Evolutionary conservation across 441 rosid species (phyloP).

Genomic region (Hura crepitans): DNA sequence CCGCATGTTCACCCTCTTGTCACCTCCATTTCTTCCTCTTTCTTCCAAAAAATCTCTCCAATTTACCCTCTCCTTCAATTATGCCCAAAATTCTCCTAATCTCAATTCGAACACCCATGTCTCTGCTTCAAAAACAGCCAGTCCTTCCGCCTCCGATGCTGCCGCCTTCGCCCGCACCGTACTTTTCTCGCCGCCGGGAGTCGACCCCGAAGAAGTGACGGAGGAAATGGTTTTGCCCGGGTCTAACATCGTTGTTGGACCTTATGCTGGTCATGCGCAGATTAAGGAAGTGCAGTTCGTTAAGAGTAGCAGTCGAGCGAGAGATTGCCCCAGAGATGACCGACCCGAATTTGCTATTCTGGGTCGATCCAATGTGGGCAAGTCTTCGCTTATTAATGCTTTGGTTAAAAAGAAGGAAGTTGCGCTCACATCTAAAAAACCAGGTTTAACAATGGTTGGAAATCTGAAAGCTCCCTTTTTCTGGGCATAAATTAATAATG

Average conservation of each 20-base stretch:
- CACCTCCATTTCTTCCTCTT: slow-evolving; percentile 21
- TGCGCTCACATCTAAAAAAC: slow-evolving; percentile 90
- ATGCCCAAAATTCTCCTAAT: slow-evolving; percentile 21
- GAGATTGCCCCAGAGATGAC: slow-evolving; percentile 77
- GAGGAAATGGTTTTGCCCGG: slow-evolving; percentile 74
- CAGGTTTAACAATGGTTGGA: slow-evolving; percentile 35
- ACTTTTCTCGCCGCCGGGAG: slow-evolving; percentile 61
- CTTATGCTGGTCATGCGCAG: slow-evolving; percentile 81
- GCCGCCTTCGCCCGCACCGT: slow-evolving; percentile 39
- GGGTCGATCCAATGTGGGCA: slow-evolving; percentile 89
- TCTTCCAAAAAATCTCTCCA: slow-evolving; percentile 14
- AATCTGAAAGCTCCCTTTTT: not conserved
- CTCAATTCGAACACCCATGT: slow-evolving; percentile 23
- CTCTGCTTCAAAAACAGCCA: slow-evolving; percentile 39
- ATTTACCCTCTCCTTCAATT: slow-evolving; percentile 23
- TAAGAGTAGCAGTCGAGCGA: slow-evolving; percentile 76
- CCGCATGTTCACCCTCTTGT: slow-evolving; percentile 35
- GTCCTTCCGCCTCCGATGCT: slow-evolving; percentile 37
- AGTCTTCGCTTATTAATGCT: slow-evolving; percentile 83
- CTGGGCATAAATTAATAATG: not conserved
- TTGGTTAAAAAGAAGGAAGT: slow-evolving; percentile 77
- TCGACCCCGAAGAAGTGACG: slow-evolving; percentile 47
- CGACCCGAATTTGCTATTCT: slow-evolving; percentile 79
- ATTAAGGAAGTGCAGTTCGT: slow-evolving; percentile 81
- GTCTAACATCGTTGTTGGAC: slow-evolving; percentile 74